Percentiles rank a stretch among this genome's conserved stretches.
phyloP scores from a whole-genome alignment of 2,329 filamentous ascomycete species.

The Graphilbum fragrans region DNA sequence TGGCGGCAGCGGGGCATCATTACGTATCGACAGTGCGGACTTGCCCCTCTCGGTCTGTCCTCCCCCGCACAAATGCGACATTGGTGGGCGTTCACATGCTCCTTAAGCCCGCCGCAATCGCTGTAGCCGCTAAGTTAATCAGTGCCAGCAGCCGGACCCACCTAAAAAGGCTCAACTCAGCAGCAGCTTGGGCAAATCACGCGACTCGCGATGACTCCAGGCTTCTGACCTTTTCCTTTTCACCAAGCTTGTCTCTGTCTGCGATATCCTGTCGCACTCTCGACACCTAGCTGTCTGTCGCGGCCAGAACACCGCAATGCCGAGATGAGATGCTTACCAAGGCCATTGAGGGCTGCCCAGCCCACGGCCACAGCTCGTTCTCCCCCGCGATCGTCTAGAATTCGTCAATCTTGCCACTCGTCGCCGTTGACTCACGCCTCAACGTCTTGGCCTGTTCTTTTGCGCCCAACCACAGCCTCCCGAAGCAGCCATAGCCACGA shows the following conservation, averaged over 20 bases:
- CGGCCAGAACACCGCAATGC: constrained; percentile 38
- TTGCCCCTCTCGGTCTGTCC: no score
- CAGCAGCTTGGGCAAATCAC: no score
- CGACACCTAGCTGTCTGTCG: constrained; percentile 49
- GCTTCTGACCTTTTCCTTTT: no score
- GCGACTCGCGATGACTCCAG: no score
- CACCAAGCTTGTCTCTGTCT: background rate
- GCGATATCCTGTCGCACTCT: background rate
- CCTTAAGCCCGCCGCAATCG: no score
- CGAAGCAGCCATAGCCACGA: background rate
- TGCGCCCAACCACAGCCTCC: background rate
- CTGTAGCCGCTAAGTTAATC: no score
- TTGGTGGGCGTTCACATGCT: no score
- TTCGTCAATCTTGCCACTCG: background rate
- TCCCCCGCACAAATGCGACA: no score
- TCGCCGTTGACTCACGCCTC: constrained; percentile 3
- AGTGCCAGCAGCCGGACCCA: no score
- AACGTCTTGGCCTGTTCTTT: constrained; percentile 25
- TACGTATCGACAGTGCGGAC: no score
- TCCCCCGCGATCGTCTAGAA: background rate
- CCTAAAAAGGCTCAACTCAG: no score
- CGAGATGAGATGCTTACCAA: constrained; percentile 29
- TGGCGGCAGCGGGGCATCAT: no score
- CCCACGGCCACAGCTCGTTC: constrained; percentile 7
- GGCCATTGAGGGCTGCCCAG: constrained; percentile 25